phyloP scores from a whole-genome alignment of 2,329 filamentous ascomycete genomes.

The Colletotrichum viniferum region DNA sequence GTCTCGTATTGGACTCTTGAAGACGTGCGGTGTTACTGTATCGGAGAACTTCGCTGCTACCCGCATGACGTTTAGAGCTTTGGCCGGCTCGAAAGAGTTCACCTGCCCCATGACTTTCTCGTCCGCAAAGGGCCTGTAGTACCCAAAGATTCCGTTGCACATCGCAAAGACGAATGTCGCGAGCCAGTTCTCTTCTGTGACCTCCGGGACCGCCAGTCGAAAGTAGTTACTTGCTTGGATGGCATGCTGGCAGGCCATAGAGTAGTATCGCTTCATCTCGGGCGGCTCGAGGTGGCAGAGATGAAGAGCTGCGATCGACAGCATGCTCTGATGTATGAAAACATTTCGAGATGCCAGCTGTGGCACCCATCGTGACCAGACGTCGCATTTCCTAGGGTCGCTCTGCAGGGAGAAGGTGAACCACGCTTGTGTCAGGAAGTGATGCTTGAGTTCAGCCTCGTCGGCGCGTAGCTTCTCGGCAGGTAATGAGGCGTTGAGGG shows the following conservation, averaged over 20 bases:
- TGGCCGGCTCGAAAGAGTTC: conserved; percentile 10
- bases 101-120: conserved; percentile 15
- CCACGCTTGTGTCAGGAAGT: conserved; percentile 21
- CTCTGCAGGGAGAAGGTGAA: conserved; percentile 17
- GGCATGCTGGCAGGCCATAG: conserved; percentile 20
- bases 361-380: conserved; percentile 21
- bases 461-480: conserved; percentile 20
- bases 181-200: conserved; percentile 22
- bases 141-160: conserved; percentile 22
- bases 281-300: conserved; percentile 21
- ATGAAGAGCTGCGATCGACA: conserved; percentile 20
- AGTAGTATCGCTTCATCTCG: conserved; percentile 19
- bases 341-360: conserved; percentile 19
- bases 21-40: conserved; percentile 11
- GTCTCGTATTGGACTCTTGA: conserved; percentile 15
- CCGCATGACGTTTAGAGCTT: conserved; percentile 13
- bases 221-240: conserved; percentile 23
- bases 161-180: conserved; percentile 18
- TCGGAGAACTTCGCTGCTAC: conserved; percentile 16
- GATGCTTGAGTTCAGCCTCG: conserved; percentile 22
- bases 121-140: conserved; percentile 20
- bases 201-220: conserved; percentile 13
- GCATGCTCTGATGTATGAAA: conserved; percentile 21
- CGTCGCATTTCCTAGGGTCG: conserved; percentile 20
- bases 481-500: conserved; percentile 11